phyloP scores from a whole-genome alignment of 768 basidiomycete genomes.

The Collybia sp. region DNA sequence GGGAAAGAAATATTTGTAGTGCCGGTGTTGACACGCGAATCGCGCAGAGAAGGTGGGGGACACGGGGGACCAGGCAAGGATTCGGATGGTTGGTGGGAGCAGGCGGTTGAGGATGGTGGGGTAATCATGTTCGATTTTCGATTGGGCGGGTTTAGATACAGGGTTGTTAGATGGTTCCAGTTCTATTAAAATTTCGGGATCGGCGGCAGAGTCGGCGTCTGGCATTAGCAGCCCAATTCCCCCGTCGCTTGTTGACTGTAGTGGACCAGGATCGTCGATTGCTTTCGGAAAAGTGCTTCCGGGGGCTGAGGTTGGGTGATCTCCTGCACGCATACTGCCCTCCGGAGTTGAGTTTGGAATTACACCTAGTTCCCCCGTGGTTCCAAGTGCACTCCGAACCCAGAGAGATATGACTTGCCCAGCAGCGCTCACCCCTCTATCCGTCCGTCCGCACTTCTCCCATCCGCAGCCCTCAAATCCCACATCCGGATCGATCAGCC shows the following conservation, averaged over 20 bases:
- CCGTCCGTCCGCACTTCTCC: slow-evolving; percentile 91
- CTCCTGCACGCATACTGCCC: not conserved
- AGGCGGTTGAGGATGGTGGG: slow-evolving; percentile 78
- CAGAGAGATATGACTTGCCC: slow-evolving; percentile 93
- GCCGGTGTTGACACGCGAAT: slow-evolving; percentile 79
- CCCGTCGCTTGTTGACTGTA: slow-evolving; percentile 6
- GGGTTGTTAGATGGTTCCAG: slow-evolving; percentile 17
- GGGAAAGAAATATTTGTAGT: slow-evolving; percentile 98
- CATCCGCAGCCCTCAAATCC: slow-evolving; percentile 87
- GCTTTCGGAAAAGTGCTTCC: slow-evolving; percentile 8
- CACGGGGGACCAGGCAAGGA: slow-evolving; percentile 94
- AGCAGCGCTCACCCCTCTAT: slow-evolving; percentile 90
- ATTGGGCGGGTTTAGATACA: slow-evolving; percentile 10
- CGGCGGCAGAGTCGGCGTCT: slow-evolving; percentile 6
- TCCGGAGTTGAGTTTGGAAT: not conserved
- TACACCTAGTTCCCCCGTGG: slow-evolving; percentile 10
- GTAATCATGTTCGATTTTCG: slow-evolving; percentile 64
- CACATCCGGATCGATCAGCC: slow-evolving; percentile 67
- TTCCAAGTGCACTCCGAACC: slow-evolving; percentile 67
- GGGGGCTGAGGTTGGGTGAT: not conserved
- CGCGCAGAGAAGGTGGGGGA: slow-evolving; percentile 77
- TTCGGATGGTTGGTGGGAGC: slow-evolving; percentile 84
- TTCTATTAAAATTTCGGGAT: slow-evolving; percentile 16
- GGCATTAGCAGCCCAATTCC: too few relatives aligned
- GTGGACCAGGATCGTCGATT: slow-evolving; percentile 10